Evolutionary conservation across 306 rosid species (phyloP), one percentile per base, ranked within the genome.

Genomic region (Echinosophora koreensis): DNA sequence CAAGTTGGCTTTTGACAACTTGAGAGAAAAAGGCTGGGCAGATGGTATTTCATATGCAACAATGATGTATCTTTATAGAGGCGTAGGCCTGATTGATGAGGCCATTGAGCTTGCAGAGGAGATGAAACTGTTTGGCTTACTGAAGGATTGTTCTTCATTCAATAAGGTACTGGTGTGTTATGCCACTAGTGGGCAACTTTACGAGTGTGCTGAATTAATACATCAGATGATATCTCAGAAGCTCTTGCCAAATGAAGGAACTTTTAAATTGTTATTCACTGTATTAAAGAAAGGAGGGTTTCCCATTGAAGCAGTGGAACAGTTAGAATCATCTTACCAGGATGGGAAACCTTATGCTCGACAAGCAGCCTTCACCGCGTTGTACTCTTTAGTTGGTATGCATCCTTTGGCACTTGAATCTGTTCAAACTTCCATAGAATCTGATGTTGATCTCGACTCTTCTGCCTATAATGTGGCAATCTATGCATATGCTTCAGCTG

Each of bases 31-130:
- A 79, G 91, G 90, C 37, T 47, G 79, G 66, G 89, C 90, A 11
- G 87, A 95, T 79, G 88, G 85, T 32, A 61, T 87, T 27, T 87
- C 97, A 71, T 92, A 89, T 74, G 89, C 80, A 56, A 92, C 82
- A 28, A 92, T 92, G 87, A 92, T 95, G 84, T 79, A 83, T 84
- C 87, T 95, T 67, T 95, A 92, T 80, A 92, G 85, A 87, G 89
- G 77, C 51, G 64, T 88, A 27, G 96, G 91, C 65, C 71, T 82
- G 90, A 70, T 92, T 11, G 94, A 92, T 5, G 90, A 88, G 77
- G 97, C 97, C 80, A 85, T 88, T 55, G 88, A 89, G 80, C 51
- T 95, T 69, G 99, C 93, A 3, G 97, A 89, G 82, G 97, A 92
- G 84, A 92, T 95, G 99, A 89, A 87, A 77, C 79, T 66, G 44